Conservation (phyloP, 2,329 filamentous ascomycete genomes). For the Hymenoscyphus salicellus region DNA sequence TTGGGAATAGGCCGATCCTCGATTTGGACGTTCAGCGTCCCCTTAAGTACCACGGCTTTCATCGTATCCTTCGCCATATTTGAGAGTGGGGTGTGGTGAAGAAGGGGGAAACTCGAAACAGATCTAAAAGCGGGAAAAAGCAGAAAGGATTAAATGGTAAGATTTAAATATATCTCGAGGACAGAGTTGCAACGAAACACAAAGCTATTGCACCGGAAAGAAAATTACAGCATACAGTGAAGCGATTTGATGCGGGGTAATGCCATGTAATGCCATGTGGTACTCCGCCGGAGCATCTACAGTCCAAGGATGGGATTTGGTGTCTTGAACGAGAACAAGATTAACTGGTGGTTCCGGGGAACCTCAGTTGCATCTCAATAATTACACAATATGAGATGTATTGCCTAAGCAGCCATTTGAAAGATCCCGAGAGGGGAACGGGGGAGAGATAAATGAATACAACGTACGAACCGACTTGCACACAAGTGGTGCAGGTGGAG, state of each 20-base stretch:
- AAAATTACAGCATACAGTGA: background rate
- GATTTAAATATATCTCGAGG: background rate
- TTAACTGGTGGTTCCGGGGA: background rate
- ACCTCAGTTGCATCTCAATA: background rate
- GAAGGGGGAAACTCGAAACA: background rate
- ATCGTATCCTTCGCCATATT: slow-evolving; percentile 53
- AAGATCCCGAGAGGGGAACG: too few species aligned
- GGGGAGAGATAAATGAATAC: too few species aligned
- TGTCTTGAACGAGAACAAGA: background rate
- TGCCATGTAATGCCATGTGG: background rate
- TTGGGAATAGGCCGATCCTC: slow-evolving; percentile 77
- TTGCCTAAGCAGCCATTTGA: too few species aligned
- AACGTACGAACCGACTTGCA: too few species aligned
- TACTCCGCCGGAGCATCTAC: background rate
- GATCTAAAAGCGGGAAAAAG: background rate
- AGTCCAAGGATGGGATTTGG: background rate
- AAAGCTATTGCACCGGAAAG: background rate
- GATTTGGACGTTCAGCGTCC: slow-evolving; percentile 44
- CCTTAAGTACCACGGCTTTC: slow-evolving; percentile 87
- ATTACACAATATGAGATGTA: background rate
- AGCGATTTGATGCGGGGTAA: background rate
- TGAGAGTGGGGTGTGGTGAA: background rate
- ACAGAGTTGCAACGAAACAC: background rate
- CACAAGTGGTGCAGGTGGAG: too few species aligned
- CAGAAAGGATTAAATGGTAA: background rate